Conservation (phyloP, 2,329 filamentous ascomycete species). For the Colletotrichum liriopes region DNA sequence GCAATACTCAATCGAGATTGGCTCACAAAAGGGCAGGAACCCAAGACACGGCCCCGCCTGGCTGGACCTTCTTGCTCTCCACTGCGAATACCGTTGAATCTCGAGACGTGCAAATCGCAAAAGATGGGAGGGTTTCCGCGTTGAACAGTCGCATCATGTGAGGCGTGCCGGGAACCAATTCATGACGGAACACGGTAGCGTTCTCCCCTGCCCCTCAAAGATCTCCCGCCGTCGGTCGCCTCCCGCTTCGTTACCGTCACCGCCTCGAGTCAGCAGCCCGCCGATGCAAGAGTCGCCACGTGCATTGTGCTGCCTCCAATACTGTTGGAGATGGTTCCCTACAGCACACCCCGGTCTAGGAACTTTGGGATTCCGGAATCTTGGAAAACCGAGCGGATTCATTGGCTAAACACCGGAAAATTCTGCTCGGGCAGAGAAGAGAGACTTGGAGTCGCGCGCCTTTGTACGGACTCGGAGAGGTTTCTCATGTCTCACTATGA, state of each 20-base stretch:
- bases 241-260: slow-evolving; percentile 1
- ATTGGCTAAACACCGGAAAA: slow-evolving; percentile 21
- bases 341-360: not conserved
- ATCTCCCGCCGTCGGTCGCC: not conserved
- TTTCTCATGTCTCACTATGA: too few relatives aligned
- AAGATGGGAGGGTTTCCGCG: not conserved
- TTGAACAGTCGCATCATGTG: not conserved
- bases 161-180: not conserved
- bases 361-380: not conserved
- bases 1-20: slow-evolving; percentile 7
- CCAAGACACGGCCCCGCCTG: slow-evolving; percentile 14
- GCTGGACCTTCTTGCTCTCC: not conserved
- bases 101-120: not conserved
- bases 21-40: not conserved
- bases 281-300: slow-evolving; percentile 4
- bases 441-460: not conserved
- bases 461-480: not conserved
- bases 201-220: not conserved
- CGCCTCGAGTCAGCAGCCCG: slow-evolving; percentile 11
- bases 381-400: not conserved
- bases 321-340: not conserved
- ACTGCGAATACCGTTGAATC: not conserved
- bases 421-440: slow-evolving; percentile 39
- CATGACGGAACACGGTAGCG: not conserved
- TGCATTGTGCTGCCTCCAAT: not conserved